Evolutionary conservation across 2,329 filamentous ascomycete genomes (phyloP), one percentile per base, ranked within the genome.

Genomic region (Fusarium newnesense): DNA sequence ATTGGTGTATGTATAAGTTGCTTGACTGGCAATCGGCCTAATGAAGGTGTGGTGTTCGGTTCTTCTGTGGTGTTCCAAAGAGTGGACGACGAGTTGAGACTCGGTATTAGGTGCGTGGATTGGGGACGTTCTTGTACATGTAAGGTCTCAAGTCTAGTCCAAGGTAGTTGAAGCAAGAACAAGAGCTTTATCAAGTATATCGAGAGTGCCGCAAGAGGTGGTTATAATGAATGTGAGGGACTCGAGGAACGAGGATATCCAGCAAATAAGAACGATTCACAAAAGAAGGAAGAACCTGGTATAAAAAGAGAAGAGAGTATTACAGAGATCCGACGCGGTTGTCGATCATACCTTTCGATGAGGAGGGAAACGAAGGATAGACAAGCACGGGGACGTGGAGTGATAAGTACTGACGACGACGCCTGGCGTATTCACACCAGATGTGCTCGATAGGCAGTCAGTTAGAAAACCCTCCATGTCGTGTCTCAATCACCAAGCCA

Each of bases 271-370:
- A 80, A 77, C 82, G 80, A 86, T 82, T 81, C 81, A 83, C 79
- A 81, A 85, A 85, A 83, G 81, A 85, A 85, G 83, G 81, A 85
- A 84, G 84, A 85, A 84, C 83, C 83, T 82, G 82, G 81, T 82
- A 84, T 83, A 80, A 83, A 83, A 83, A 83, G 81, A 81, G 81
- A 83, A 82, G 67, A 83, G 71, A 83, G 80, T 80, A 84, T 83
- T 81, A 85, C 80, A 81, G 80, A 80, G 81, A 82, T 83, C 82
- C 80, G 80, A 85, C 83, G 76, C 81, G 80, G 84, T 78, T 86
- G 84, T 83, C 84, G 84, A 86, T 87, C 84, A 83, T 84, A 81
- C 67, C 75, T 83, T 80, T 72, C 79, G 78, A 82, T 79, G 75
- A 77, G 64, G 75, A 75, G 72, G 49, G 69, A 67, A 80, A 81